Percentiles rank a stretch among this genome's conserved stretches.
Conservation (phyloP, 1,139 yeast species). For the Pichia sp. region DNA sequence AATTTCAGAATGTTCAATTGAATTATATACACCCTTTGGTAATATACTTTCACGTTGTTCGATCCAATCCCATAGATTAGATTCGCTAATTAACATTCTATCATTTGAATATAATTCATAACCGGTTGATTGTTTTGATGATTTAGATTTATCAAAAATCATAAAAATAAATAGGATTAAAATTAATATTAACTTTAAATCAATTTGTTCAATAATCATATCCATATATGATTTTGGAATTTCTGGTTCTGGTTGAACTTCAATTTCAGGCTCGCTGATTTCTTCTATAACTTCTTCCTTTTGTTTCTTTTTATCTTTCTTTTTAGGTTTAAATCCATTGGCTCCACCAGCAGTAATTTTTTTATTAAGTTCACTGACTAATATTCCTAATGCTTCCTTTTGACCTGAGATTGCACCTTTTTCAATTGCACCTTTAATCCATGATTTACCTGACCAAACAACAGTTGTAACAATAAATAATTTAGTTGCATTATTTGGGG, state of each 20-base stretch:
- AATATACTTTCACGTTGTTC: slow-evolving; percentile 38
- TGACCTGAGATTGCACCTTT: slow-evolving; percentile 93
- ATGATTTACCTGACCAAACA: slow-evolving; percentile 90
- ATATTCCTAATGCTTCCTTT: slow-evolving; percentile 54
- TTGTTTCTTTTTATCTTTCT: slow-evolving; percentile 11
- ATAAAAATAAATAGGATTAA: slow-evolving; percentile 18
- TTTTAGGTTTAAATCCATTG: slow-evolving; percentile 3
- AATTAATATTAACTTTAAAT: slow-evolving; percentile 20
- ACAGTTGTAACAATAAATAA: slow-evolving; percentile 59
- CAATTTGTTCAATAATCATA: slow-evolving; percentile 17
- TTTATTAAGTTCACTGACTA: slow-evolving; percentile 54
- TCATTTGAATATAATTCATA: slow-evolving; percentile 27
- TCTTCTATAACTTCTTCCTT: slow-evolving; percentile 16
- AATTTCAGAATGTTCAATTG: too few relatives aligned
- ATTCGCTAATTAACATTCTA: slow-evolving; percentile 47
- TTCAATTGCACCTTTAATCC: slow-evolving; percentile 89
- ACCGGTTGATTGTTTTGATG: slow-evolving; percentile 14
- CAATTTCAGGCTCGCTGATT: slow-evolving; percentile 16
- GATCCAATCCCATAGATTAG: slow-evolving; percentile 78
- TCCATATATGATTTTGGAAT: slow-evolving; percentile 14
- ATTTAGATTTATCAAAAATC: slow-evolving; percentile 19
- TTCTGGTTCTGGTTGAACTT: not conserved
- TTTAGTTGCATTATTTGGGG: slow-evolving; percentile 57
- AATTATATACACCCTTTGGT: too few relatives aligned
- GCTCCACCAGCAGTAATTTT: slow-evolving; percentile 30